phyloP scores from a whole-genome alignment of 352 stramenopile genomes.

The Peronospora tabacina region DNA sequence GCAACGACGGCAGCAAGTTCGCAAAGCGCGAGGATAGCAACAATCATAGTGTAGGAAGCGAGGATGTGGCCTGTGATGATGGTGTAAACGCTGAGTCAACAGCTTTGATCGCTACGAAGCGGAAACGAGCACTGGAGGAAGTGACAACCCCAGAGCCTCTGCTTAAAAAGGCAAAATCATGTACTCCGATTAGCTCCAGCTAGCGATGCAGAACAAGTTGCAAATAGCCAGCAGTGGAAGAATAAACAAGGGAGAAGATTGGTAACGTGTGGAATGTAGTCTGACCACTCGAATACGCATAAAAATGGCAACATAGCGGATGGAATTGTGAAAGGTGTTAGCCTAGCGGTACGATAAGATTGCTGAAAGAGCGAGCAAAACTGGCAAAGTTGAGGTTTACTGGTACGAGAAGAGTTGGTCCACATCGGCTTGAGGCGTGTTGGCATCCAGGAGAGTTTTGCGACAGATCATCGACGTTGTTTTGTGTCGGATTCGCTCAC shows the following conservation, averaged over 20 bases:
- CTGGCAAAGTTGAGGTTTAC: conserved; percentile 6
- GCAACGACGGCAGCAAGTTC: conserved; percentile 8
- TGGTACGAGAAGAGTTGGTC: conserved; percentile 24
- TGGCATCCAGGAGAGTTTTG: conserved; percentile 29
- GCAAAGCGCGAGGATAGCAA: conserved; percentile 18
- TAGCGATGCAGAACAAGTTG: conserved; percentile 21
- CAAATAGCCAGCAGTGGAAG: conserved; percentile 20
- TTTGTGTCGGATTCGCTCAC: conserved; percentile 32
- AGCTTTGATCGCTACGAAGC: conserved; percentile 36
- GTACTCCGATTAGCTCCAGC: conserved; percentile 61
- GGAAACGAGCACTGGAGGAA: conserved; percentile 58
- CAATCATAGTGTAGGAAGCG: conserved; percentile 31
- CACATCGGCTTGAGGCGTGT: conserved; percentile 17
- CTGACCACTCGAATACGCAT: conserved; percentile 21
- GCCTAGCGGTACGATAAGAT: not conserved
- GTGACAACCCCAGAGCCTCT: conserved; percentile 42
- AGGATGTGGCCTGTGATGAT: conserved; percentile 8
- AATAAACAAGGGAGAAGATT: conserved; percentile 18
- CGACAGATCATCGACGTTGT: conserved; percentile 24
- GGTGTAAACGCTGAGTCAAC: conserved; percentile 10
- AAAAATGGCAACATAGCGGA: conserved; percentile 33
- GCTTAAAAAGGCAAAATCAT: conserved; percentile 68
- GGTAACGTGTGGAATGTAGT: conserved; percentile 17
- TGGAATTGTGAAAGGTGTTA: conserved; percentile 17
- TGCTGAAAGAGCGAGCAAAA: conserved; percentile 1